phyloP scores from a whole-genome alignment of 2,329 filamentous ascomycete species.

The Capronia coronata region DNA sequence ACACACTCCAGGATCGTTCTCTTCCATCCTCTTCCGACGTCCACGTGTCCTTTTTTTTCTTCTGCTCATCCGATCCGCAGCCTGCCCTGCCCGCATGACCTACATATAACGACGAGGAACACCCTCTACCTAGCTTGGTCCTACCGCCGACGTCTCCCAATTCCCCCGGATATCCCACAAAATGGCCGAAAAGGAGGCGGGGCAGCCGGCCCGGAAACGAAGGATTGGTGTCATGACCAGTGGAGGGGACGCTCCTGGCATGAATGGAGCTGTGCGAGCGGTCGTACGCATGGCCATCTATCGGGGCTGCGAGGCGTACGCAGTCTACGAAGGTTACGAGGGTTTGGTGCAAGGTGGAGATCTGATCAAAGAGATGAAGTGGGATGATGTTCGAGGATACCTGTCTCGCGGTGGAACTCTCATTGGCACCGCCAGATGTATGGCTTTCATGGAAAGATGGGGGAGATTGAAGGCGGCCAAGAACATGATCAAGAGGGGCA shows the following conservation, averaged over 20 bases:
- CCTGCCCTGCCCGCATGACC: background rate
- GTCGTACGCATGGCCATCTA: slow-evolving; percentile 88
- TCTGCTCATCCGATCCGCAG: background rate
- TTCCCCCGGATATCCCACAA: slow-evolving; percentile 5
- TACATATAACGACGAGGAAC: background rate
- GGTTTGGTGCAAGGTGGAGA: slow-evolving; percentile 84
- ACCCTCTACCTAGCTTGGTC: background rate
- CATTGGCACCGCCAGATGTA: slow-evolving; percentile 90
- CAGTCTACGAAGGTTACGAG: slow-evolving; percentile 90
- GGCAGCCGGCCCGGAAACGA: slow-evolving; percentile 45
- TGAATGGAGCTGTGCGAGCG: slow-evolving; percentile 86
- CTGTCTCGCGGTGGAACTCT: slow-evolving; percentile 89
- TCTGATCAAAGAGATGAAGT: slow-evolving; percentile 79
- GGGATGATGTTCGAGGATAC: slow-evolving; percentile 92
- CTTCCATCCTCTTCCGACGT: background rate
- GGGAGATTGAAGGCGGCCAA: slow-evolving; percentile 81
- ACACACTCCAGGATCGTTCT: background rate
- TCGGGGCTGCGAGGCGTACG: slow-evolving; percentile 71
- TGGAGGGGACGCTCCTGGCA: slow-evolving; percentile 87
- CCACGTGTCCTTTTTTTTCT: background rate
- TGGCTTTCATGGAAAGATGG: slow-evolving; percentile 80
- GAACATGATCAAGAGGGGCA: slow-evolving; percentile 88
- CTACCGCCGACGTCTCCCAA: background rate
- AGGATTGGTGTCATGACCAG: slow-evolving; percentile 88
- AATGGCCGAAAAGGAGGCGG: slow-evolving; percentile 28